Evolutionary conservation across 2,329 filamentous ascomycete genomes (phyloP).

Genomic region (Neodidymelliopsis sp.): DNA sequence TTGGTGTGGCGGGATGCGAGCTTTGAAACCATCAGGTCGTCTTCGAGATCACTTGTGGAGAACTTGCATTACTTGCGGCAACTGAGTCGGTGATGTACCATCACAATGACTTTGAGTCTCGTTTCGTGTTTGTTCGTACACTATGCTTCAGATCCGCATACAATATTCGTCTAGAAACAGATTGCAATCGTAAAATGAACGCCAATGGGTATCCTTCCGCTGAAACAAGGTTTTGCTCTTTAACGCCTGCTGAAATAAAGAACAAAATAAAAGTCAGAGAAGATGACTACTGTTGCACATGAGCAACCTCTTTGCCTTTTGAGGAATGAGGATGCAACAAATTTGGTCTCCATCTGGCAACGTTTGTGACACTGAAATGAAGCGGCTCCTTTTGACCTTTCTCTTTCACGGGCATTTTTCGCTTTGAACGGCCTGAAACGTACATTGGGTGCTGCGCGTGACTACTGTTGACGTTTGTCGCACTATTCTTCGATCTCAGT

Average conservation of each 20-base stretch:
- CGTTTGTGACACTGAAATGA: conserved; percentile 49
- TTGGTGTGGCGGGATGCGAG: too few relatives aligned
- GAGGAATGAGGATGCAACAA: conserved; percentile 45
- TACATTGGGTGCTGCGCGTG: conserved; percentile 45
- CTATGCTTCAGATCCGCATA: too few relatives aligned
- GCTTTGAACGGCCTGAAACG: conserved; percentile 51
- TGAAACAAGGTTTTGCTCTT: conserved; percentile 30
- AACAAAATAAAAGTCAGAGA: neutral
- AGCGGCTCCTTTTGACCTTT: conserved; percentile 50
- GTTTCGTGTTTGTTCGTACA: too few relatives aligned
- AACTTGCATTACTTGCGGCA: too few relatives aligned
- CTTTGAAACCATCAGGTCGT: too few relatives aligned
- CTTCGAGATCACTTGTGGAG: too few relatives aligned
- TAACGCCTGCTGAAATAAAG: conserved; percentile 23
- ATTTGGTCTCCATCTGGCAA: conserved; percentile 44
- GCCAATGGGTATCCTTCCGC: conserved; percentile 37
- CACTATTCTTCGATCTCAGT: conserved; percentile 47
- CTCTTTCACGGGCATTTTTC: conserved; percentile 51
- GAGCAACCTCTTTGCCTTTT: conserved; percentile 46
- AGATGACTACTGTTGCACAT: conserved; percentile 18
- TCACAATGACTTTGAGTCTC: too few relatives aligned
- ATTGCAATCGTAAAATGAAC: conserved; percentile 22
- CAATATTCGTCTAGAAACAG: too few relatives aligned
- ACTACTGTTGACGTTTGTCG: conserved; percentile 39
- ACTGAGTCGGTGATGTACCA: too few relatives aligned